Percentiles rank a stretch among this genome's conserved stretches.
These are phyloP conservation scores for Globomyces sp. DNA, from an alignment of 371 early-diverging fungal species.

Conservation along the genomic window DNA sequence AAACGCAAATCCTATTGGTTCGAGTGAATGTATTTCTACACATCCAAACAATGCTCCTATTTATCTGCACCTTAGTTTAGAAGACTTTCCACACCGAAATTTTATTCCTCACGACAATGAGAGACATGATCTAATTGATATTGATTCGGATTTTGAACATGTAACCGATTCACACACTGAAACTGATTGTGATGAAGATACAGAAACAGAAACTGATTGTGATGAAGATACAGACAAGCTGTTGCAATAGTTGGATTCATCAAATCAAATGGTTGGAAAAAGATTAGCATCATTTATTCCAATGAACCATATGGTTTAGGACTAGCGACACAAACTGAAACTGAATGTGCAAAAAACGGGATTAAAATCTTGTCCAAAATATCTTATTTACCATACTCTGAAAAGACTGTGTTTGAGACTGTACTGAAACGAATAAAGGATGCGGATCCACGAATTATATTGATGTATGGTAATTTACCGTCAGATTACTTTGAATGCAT, in stretches of 20 bases:
- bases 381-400: not conserved
- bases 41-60: too few species aligned
- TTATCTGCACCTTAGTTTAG: too few species aligned
- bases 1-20: too few species aligned
- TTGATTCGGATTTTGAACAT: too few species aligned
- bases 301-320: conserved; percentile 10
- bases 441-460: conserved; percentile 8
- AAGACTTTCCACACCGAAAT: too few species aligned
- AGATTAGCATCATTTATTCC: not conserved
- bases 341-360: not conserved
- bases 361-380: not conserved
- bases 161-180: too few species aligned
- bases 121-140: too few species aligned
- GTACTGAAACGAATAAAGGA: not conserved
- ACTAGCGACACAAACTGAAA: not conserved
- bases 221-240: too few species aligned
- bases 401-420: not conserved
- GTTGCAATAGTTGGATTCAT: not conserved
- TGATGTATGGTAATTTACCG: not conserved
- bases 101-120: too few species aligned
- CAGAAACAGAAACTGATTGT: too few species aligned
- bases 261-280: not conserved
- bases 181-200: too few species aligned
- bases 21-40: too few species aligned
- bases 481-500: not conserved